These are phyloP conservation scores for Zasmidium angulare DNA, from an alignment of 2,329 filamentous ascomycete genomes.

Conservation along the genomic window DNA sequence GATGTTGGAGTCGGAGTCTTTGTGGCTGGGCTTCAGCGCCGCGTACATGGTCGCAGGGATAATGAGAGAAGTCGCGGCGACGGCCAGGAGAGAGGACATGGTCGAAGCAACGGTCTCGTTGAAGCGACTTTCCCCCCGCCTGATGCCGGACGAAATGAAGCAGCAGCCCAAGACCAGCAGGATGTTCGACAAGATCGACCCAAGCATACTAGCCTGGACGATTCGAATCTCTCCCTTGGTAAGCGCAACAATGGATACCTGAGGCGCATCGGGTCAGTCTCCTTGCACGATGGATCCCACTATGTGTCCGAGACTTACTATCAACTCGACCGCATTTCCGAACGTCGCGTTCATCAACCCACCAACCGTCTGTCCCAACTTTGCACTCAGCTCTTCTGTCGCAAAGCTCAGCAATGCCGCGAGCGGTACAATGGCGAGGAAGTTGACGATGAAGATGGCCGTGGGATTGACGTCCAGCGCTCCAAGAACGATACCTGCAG, in stretches of 20 bases:
- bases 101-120: slow-evolving; percentile 76
- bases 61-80: slow-evolving; percentile 54
- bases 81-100: slow-evolving; percentile 63
- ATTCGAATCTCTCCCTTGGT: slow-evolving; percentile 84
- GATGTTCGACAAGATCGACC: slow-evolving; percentile 91
- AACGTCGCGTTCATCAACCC: slow-evolving; percentile 75
- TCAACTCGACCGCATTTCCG: slow-evolving; percentile 77
- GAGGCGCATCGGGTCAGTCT: slow-evolving; percentile 3
- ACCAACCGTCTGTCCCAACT: slow-evolving; percentile 71
- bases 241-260: slow-evolving; percentile 82
- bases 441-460: slow-evolving; percentile 73
- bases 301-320: slow-evolving; percentile 44
- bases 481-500: slow-evolving; percentile 69
- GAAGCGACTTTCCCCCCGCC: slow-evolving; percentile 54
- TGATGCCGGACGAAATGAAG: slow-evolving; percentile 52
- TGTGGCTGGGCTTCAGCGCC: slow-evolving; percentile 41
- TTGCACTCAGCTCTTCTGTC: slow-evolving; percentile 72
- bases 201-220: slow-evolving; percentile 97
- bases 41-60: slow-evolving; percentile 55
- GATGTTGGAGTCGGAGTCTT: slow-evolving; percentile 45
- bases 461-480: slow-evolving; percentile 62
- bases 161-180: slow-evolving; percentile 67
- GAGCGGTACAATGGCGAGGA: slow-evolving; percentile 75
- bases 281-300: neutral
- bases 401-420: slow-evolving; percentile 73